Conservation (phyloP, 2,329 filamentous ascomycete species). For the Talaromyces verruculosus region DNA sequence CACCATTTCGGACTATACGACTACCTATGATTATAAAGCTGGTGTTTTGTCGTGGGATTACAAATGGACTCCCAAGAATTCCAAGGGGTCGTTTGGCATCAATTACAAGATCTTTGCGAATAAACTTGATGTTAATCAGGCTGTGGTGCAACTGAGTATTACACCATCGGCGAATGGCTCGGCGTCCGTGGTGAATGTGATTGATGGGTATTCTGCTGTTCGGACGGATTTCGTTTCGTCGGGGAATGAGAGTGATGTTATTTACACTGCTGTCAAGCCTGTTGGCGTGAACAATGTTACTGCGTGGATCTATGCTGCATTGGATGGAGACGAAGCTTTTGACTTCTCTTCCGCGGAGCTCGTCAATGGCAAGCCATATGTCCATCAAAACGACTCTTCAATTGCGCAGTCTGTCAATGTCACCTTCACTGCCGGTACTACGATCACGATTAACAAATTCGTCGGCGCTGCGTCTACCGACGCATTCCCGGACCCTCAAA, state of each 20-base stretch:
- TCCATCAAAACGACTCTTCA: slow-evolving; percentile 61
- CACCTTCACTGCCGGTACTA: slow-evolving; percentile 53
- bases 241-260: slow-evolving; percentile 55
- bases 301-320: slow-evolving; percentile 56
- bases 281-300: slow-evolving; percentile 62
- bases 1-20: slow-evolving; percentile 61
- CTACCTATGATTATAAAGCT: slow-evolving; percentile 62
- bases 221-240: slow-evolving; percentile 61
- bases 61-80: slow-evolving; percentile 60
- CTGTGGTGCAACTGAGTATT: slow-evolving; percentile 60
- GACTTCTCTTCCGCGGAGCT: slow-evolving; percentile 45
- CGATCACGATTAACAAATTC: slow-evolving; percentile 63
- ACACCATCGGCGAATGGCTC: slow-evolving; percentile 55
- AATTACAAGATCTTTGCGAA: slow-evolving; percentile 67
- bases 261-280: slow-evolving; percentile 67
- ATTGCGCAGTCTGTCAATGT: slow-evolving; percentile 63
- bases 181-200: slow-evolving; percentile 63
- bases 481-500: slow-evolving; percentile 60
- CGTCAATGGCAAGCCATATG: slow-evolving; percentile 49
- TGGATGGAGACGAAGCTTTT: slow-evolving; percentile 42
- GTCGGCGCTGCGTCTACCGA: slow-evolving; percentile 68
- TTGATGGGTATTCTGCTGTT: slow-evolving; percentile 68
- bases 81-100: slow-evolving; percentile 55
- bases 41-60: slow-evolving; percentile 65
- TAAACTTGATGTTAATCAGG: slow-evolving; percentile 63